Conservation (phyloP, 2,329 filamentous ascomycete species). For the Colletotrichum karsti region DNA sequence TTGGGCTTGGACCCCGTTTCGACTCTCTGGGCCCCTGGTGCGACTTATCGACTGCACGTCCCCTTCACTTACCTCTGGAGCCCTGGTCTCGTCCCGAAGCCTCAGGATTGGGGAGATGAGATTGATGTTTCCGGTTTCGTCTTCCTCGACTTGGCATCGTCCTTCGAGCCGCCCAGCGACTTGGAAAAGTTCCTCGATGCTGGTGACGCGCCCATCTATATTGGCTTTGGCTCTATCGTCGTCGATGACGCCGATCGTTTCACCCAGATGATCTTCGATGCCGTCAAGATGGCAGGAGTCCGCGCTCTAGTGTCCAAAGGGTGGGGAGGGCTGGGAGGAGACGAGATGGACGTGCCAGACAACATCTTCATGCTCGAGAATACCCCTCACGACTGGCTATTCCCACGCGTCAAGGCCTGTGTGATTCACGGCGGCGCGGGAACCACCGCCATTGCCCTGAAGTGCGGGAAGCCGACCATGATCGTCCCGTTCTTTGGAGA, state of each 20-base stretch:
- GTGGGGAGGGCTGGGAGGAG: conserved; percentile 76
- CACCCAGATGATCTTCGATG: conserved; percentile 76
- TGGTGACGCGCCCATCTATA: conserved; percentile 72
- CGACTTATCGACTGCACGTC: conserved; percentile 76
- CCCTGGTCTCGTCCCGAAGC: conserved; percentile 72
- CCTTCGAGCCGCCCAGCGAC: conserved; percentile 65
- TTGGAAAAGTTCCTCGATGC: conserved; percentile 64
- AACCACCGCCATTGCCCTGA: conserved; percentile 78
- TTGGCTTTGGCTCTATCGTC: conserved; percentile 81
- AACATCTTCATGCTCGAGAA: conserved; percentile 78
- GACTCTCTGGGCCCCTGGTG: conserved; percentile 79
- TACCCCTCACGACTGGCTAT: conserved; percentile 81
- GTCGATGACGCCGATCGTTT: conserved; percentile 76
- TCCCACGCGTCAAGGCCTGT: conserved; percentile 71
- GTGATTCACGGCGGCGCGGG: conserved; percentile 83
- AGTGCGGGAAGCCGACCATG: conserved; percentile 77
- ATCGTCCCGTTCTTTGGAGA: conserved; percentile 84
- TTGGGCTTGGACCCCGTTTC: conserved; percentile 78
- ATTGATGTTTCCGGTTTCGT: conserved; percentile 83
- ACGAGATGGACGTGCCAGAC: conserved; percentile 59
- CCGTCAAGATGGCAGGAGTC: conserved; percentile 70
- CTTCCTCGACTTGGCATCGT: conserved; percentile 74
- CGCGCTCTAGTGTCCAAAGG: conserved; percentile 78
- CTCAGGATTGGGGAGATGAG: conserved; percentile 72
- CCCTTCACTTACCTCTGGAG: conserved; percentile 81